A percentile compares a stretch with the other conserved stretches of the same genome.
Evolutionary conservation across 208 protist species (phyloP).

Genomic region (Trichomonas gallinae): DNA sequence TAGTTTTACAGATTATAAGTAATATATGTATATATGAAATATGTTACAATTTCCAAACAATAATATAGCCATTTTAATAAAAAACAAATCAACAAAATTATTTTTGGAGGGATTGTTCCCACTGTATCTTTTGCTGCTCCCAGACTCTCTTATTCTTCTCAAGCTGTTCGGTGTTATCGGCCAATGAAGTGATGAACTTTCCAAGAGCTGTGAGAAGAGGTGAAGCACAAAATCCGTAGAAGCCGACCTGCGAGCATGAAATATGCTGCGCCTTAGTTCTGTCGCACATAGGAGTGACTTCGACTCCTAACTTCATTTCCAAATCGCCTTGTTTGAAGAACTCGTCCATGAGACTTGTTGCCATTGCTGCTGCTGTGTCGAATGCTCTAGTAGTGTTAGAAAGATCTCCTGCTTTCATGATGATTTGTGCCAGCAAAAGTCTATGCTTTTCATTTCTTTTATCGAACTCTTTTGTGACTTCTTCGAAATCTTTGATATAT

Average conservation of each 20-base stretch:
- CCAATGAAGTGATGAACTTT: neutral
- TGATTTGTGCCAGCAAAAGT: neutral
- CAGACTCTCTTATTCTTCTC: neutral
- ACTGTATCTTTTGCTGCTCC: neutral
- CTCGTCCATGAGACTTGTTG: neutral
- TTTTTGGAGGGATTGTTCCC: neutral
- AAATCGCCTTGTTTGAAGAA: conserved; percentile 3
- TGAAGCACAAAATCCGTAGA: neutral
- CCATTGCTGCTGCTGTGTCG: neutral
- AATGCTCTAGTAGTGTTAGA: conserved; percentile 1
- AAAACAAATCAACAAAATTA: neutral
- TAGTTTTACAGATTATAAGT: too few relatives aligned
- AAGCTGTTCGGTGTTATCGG: neutral
- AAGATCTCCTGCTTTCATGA: neutral
- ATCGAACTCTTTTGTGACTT: neutral
- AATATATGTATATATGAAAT: too few relatives aligned
- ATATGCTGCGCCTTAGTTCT: neutral
- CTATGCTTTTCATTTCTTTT: neutral
- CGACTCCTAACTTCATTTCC: neutral
- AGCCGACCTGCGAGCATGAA: neutral
- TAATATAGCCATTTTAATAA: neutral
- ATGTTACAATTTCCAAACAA: too few relatives aligned
- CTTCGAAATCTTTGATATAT: neutral
- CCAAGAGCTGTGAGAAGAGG: neutral
- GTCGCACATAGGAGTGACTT: neutral